Conservation (phyloP, 1,139 yeast species). For the Yarrowia galli region DNA sequence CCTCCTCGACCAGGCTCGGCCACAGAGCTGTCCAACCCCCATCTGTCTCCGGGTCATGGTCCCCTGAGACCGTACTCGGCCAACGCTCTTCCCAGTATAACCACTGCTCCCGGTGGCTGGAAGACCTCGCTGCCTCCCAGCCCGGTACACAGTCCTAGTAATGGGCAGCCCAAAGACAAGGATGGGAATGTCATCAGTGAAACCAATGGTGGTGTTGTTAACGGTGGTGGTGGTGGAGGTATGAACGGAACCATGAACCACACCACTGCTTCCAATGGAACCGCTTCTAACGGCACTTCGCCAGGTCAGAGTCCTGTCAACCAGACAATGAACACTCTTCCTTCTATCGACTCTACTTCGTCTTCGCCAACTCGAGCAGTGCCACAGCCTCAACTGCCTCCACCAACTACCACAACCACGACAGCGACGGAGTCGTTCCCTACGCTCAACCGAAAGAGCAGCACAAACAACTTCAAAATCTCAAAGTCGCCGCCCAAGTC, state of each 20-base stretch:
- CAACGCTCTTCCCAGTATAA: slow-evolving; percentile 30
- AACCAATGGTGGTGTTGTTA: neutral
- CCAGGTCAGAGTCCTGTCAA: neutral
- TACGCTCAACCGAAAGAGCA: slow-evolving; percentile 21
- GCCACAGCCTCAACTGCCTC: slow-evolving; percentile 6
- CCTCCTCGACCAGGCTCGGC: slow-evolving; percentile 36
- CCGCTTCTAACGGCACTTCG: neutral
- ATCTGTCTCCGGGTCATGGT: slow-evolving; percentile 21
- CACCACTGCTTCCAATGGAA: neutral
- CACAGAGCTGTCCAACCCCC: slow-evolving; percentile 20
- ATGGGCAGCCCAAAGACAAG: slow-evolving; percentile 1
- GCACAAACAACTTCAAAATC: slow-evolving; percentile 22
- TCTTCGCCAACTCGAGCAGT: no score
- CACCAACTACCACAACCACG: neutral
- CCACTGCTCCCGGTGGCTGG: slow-evolving; percentile 28
- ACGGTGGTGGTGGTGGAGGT: no score
- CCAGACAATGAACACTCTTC: neutral
- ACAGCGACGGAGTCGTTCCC: slow-evolving; percentile 2
- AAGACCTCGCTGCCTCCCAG: slow-evolving; percentile 23
- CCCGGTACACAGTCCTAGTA: slow-evolving; percentile 24
- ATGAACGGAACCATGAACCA: neutral
- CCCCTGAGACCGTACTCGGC: slow-evolving; percentile 32
- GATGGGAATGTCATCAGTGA: neutral
- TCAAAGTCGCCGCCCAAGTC: slow-evolving; percentile 36
- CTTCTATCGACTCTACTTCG: no score